Base-by-base conservation (phyloP, 371 early-diverging fungal species). In the Rhizopus microsporus region DNA sequence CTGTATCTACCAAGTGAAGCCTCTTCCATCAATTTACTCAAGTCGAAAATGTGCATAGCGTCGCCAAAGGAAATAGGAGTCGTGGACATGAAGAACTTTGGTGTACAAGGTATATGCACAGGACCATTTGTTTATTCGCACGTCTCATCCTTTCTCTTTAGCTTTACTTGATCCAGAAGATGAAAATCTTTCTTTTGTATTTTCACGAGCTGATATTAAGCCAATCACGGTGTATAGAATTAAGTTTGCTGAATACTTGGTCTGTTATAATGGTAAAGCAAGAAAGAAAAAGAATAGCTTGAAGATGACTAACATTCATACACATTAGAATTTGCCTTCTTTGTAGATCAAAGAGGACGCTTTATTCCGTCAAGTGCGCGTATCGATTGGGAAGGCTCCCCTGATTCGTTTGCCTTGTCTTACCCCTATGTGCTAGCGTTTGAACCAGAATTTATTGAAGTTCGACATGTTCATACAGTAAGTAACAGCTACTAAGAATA, bases 41-140 rank as follows among this genome's bases (percentile, higher is more conserved):
- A 87, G 35, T 86, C 89, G 10, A 92, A 89, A 42, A 84, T 97
- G 60, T 93, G 93, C 63, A 92, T 97, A 8, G 94, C 96, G 5
- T 94, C 95, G 62, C 80, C 86, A 17, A 89, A 88, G 63, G 97
- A 96, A 10, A 96, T 97, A 65, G 97, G 95, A 63, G 79, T 97
- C 16, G 90, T 97, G 5, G 94, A 96, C 63, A 74, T 93, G 68
- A 88, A 89, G 40, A 83, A 88, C 6, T 78, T 93, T 53, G 77
- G 71, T 7, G 77, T 77, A 1, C 77, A 77, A 58, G 30, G 46
- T 46, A 46, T n/a, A 2, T 42, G 23, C 23, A 23, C 23, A 23
- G 23, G 23, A 23, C 23, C 56, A 68, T 60, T 61, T 50, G 45
- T 49, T 5, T 29, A 49, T 6, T 6, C 23, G 29, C 39, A 51